Percentiles rank a stretch among this genome's conserved stretches.
phyloP scores from a whole-genome alignment of 352 stramenopile genomes.

The Globisporangium iwayamae region DNA sequence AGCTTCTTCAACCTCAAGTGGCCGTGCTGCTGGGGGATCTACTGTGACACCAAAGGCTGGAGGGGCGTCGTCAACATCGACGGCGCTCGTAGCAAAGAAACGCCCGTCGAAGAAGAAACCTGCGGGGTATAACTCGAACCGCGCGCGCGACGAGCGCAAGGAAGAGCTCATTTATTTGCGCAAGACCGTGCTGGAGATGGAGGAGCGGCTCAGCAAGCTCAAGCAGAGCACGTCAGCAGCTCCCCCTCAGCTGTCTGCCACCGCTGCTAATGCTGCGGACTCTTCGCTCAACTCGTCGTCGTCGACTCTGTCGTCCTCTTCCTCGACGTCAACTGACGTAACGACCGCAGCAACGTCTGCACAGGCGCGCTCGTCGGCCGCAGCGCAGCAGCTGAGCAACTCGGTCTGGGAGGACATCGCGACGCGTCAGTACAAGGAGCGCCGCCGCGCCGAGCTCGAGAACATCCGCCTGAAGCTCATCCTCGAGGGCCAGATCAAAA shows the following conservation, averaged over 20 bases:
- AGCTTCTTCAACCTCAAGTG: constrained; percentile 13
- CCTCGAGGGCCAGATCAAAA: constrained; percentile 47
- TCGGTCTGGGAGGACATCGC: constrained; percentile 54
- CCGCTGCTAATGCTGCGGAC: background rate
- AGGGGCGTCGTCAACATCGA: constrained; percentile 6
- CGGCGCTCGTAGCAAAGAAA: constrained; percentile 27
- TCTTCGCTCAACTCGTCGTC: constrained; percentile 11
- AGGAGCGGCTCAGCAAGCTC: constrained; percentile 26
- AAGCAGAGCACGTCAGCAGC: constrained; percentile 16
- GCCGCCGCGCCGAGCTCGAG: constrained; percentile 43
- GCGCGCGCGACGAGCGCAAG: constrained; percentile 52
- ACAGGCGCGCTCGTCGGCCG: constrained; percentile 22
- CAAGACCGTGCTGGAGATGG: constrained; percentile 52
- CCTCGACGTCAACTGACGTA: background rate
- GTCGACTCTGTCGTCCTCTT: background rate
- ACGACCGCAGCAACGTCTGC: constrained; percentile 1
- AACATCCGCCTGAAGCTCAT: constrained; percentile 55
- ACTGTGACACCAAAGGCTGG: constrained; percentile 9
- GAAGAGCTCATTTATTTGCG: constrained; percentile 69
- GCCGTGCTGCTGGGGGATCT: background rate
- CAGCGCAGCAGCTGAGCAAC: constrained; percentile 25
- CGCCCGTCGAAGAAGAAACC: constrained; percentile 31
- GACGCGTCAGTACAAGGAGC: constrained; percentile 44
- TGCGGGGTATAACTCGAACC: constrained; percentile 46
- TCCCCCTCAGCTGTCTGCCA: background rate